phyloP scores from a whole-genome alignment of 345 rosid species.

The Ceriops zippeliana region DNA sequence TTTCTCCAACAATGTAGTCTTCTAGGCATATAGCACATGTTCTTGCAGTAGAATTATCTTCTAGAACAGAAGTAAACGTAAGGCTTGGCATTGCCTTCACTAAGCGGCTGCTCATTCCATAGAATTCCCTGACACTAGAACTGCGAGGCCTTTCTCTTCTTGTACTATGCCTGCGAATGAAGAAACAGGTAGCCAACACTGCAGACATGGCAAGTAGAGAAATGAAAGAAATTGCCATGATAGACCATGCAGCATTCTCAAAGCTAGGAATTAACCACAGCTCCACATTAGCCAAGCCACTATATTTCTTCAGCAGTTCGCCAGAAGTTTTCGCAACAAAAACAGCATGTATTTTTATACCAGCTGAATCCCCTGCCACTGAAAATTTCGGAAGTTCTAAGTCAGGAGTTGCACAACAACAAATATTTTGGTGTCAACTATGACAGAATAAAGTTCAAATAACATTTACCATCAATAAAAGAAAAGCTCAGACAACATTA shows the following conservation, averaged over 20 bases:
- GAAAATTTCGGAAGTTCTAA: constrained; percentile 13
- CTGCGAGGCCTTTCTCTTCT: constrained; percentile 60
- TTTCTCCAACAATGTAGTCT: constrained; percentile 87
- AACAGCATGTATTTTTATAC: constrained; percentile 76
- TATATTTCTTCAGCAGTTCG: constrained; percentile 44
- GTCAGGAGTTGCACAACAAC: constrained; percentile 5
- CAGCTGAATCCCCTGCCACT: constrained; percentile 92
- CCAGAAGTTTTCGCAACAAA: constrained; percentile 79
- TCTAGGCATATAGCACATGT: constrained; percentile 96
- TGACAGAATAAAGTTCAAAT: neutral
- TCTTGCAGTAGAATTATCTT: constrained; percentile 81
- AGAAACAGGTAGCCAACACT: constrained; percentile 93
- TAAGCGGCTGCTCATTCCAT: constrained; percentile 88
- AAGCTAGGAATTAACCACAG: constrained; percentile 73
- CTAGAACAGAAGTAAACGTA: constrained; percentile 64
- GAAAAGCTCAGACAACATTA: too few species aligned
- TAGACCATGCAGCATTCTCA: constrained; percentile 95
- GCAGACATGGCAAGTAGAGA: constrained; percentile 95
- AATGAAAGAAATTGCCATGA: constrained; percentile 91
- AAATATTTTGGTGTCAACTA: neutral
- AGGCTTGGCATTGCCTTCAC: constrained; percentile 98
- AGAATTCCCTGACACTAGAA: constrained; percentile 69
- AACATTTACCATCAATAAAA: neutral
- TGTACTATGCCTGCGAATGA: constrained; percentile 81
- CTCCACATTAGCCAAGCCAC: constrained; percentile 48